Base-by-base conservation (phyloP, 208 protist species). In the Leishmania major region DNA sequence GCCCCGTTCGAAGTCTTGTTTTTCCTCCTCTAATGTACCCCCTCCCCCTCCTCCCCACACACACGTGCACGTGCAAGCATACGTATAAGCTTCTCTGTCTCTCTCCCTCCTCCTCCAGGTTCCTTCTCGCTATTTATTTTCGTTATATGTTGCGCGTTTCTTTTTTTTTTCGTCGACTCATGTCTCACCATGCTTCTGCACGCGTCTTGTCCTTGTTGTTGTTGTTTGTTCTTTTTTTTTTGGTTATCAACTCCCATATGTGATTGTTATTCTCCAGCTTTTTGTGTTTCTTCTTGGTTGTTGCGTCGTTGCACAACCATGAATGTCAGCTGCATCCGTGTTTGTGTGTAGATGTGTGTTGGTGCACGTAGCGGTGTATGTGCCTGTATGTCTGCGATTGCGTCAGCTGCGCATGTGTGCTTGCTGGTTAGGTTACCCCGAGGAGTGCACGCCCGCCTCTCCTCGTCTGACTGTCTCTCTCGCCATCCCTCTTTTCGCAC, bases 31-130 rank as follows among this genome's bases (percentile, higher is more conserved):
- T 22, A 10, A 55, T 10, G 37, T 40, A 40, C 37, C 37, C 37
- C 37, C 37, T 2, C 37, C 37, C 37, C 37, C 37, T 2, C 37
- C 37, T 0, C 5, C 15, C 22, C 15, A 55, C 51, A 4, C 17
- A 47, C 3, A 49, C 45, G 31, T 6, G 31, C 62, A 69, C 62
- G 75, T 76, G n/a, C n/a, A 2, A 17, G 22, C 64, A 51, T 13
- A 72, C 74, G 75, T 25, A 57, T 19, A 19, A 69, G 62, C 62
- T 15, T 69, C n/a, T 67, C 31, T 69, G 13, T 70, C 51, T 72
- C 17, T 47, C 45, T 60, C 49, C 0, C 35, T 47, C 45, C 60
- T 35, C 0, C 35, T 10, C 67, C 35, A 7, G 11, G 11, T 25
- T 49, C 40, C 66, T 49, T 75, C 60, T 79, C 67, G 31, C 19